These are phyloP conservation scores for Apocynum venetum DNA, from an alignment of 257 asterid species.

Conservation along the genomic window DNA sequence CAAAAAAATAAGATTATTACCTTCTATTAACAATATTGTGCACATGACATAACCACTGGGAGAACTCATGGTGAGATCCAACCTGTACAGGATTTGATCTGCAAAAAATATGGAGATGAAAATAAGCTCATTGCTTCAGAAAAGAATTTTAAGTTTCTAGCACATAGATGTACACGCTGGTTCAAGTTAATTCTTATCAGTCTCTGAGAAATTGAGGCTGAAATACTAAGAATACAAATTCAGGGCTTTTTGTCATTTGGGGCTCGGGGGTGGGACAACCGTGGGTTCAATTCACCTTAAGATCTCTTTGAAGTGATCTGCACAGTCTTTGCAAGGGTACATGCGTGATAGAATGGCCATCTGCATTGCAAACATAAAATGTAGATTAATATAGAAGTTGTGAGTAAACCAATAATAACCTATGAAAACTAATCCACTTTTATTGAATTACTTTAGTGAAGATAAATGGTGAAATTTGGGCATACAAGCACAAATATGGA, in stretches of 20 bases:
- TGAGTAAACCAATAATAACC: background rate
- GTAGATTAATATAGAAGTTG: background rate
- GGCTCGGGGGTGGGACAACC: no score
- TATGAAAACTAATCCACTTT: background rate
- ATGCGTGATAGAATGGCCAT: constrained; percentile 83
- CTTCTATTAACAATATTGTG: constrained; percentile 95
- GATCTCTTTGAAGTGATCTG: constrained; percentile 94
- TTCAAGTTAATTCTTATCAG: background rate
- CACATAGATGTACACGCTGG: background rate
- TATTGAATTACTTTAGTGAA: background rate
- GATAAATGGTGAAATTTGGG: background rate
- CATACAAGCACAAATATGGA: background rate
- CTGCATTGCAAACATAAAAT: constrained; percentile 38
- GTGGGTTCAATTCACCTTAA: constrained; percentile 43
- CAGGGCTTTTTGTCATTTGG: background rate
- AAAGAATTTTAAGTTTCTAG: background rate
- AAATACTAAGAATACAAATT: background rate
- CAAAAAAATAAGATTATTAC: constrained; percentile 26
- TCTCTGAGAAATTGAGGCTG: background rate
- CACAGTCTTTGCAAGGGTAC: constrained; percentile 94
- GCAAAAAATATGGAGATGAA: constrained; percentile 17
- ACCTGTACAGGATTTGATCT: constrained; percentile 75
- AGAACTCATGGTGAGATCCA: constrained; percentile 79
- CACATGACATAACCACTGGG: constrained; percentile 80
- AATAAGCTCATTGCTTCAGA: background rate